A percentile compares a stretch with the other conserved stretches of the same genome.
Conservation (phyloP, 208 protist species). For the Cochliopodium minus region DNA sequence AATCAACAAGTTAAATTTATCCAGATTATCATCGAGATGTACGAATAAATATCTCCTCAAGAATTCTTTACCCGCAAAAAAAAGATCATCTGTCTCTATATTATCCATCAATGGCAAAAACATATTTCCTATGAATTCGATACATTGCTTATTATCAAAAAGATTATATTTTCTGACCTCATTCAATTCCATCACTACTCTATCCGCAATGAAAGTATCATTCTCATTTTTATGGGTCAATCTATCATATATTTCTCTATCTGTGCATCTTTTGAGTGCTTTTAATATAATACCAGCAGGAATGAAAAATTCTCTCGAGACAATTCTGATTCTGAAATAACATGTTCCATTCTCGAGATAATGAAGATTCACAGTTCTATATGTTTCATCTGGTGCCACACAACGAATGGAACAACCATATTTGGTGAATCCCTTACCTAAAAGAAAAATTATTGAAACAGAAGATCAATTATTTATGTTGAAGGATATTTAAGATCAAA, state of each 20-base stretch:
- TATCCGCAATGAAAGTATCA: constrained; percentile 46
- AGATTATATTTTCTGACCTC: constrained; percentile 10
- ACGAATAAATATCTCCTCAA: too few species aligned
- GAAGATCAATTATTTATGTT: constrained; percentile 15
- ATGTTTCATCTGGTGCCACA: constrained; percentile 68
- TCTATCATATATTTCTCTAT: constrained; percentile 54
- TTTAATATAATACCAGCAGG: constrained; percentile 46
- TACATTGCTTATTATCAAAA: neutral
- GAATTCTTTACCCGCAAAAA: too few species aligned
- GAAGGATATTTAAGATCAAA: too few species aligned
- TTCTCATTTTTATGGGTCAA: constrained; percentile 26
- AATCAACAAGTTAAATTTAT: constrained; percentile 87
- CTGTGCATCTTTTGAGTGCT: constrained; percentile 35
- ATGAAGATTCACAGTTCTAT: constrained; percentile 83
- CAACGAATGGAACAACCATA: constrained; percentile 80
- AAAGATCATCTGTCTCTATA: too few species aligned
- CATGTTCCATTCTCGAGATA: constrained; percentile 69
- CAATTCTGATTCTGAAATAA: constrained; percentile 27
- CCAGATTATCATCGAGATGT: constrained; percentile 41
- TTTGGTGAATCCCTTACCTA: constrained; percentile 74
- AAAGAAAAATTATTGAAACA: constrained; percentile 31
- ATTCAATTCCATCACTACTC: constrained; percentile 34
- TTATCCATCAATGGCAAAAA: too few species aligned
- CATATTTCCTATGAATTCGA: constrained; percentile 22
- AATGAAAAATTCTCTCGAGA: constrained; percentile 51